Evolutionary conservation across 2,329 filamentous ascomycete genomes (phyloP).

Genomic region (Rutstroemia sp.): DNA sequence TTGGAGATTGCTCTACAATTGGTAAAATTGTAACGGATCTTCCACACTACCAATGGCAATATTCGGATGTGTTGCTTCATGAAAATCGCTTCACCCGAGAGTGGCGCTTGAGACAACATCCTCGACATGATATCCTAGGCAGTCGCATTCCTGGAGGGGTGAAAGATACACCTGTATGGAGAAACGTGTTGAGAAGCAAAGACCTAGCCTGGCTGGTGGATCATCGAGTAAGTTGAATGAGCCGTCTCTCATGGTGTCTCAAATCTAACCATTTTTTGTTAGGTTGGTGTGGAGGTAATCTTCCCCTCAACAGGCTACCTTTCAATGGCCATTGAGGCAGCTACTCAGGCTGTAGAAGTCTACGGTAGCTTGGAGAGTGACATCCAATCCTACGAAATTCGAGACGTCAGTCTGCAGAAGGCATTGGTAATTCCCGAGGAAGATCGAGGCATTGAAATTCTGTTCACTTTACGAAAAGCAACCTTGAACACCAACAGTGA

Average conservation of each 20-base stretch:
- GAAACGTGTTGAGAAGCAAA: constrained; percentile 27
- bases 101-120: constrained; percentile 32
- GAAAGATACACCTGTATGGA: constrained; percentile 11
- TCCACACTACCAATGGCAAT: constrained; percentile 43
- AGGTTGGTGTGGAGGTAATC: background rate
- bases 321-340: background rate
- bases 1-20: background rate
- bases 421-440: background rate
- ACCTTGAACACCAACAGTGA: too few species aligned
- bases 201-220: constrained; percentile 35
- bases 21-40: constrained; percentile 18
- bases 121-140: constrained; percentile 34
- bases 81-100: constrained; percentile 41
- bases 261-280: background rate
- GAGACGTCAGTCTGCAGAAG: background rate
- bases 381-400: background rate
- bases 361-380: background rate
- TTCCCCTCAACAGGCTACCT: background rate
- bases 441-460: background rate
- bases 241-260: too few species aligned
- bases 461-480: background rate
- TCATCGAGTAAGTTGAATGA: constrained; percentile 23
- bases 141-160: constrained; percentile 22
- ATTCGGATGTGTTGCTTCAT: constrained; percentile 41
- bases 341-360: background rate